Conservation (phyloP, 345 rosid species). For the Ceriops decandra region DNA sequence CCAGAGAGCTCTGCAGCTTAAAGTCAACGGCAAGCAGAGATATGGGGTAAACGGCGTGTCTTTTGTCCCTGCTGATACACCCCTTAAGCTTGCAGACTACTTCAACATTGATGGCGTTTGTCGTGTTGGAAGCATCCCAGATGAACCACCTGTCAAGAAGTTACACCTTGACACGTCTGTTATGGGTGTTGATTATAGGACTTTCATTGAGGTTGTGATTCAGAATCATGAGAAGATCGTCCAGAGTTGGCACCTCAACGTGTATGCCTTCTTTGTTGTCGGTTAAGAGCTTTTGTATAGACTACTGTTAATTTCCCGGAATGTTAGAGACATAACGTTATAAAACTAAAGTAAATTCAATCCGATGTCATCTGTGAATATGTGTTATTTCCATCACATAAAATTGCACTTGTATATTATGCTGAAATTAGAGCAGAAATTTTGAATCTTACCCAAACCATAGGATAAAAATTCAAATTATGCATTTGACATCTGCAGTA, state of each 20-base stretch:
- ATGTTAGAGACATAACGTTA: background rate
- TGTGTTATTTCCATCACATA: too few species aligned
- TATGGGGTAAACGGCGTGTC: slow-evolving; percentile 81
- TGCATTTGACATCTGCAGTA: slow-evolving; percentile 36
- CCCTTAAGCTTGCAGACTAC: slow-evolving; percentile 78
- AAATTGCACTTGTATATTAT: too few species aligned
- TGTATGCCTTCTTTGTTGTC: slow-evolving; percentile 79
- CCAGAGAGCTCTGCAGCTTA: slow-evolving; percentile 56
- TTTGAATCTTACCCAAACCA: background rate
- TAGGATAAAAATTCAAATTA: background rate
- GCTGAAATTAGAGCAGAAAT: background rate
- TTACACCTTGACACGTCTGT: slow-evolving; percentile 67
- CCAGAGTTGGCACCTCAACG: slow-evolving; percentile 85
- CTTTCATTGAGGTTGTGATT: slow-evolving; percentile 70
- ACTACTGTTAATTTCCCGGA: too few species aligned
- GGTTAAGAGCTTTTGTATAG: slow-evolving; percentile 47
- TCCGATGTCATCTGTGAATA: background rate
- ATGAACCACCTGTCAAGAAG: slow-evolving; percentile 33
- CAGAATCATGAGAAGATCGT: slow-evolving; percentile 65
- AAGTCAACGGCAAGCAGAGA: slow-evolving; percentile 61
- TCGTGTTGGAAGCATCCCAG: slow-evolving; percentile 56
- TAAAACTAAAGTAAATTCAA: background rate
- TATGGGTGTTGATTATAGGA: slow-evolving; percentile 60
- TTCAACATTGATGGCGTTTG: slow-evolving; percentile 72
- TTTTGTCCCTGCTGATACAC: slow-evolving; percentile 63